These are phyloP conservation scores for Ailanthus altissimus DNA, from an alignment of 345 rosid species.

Conservation along the genomic window DNA sequence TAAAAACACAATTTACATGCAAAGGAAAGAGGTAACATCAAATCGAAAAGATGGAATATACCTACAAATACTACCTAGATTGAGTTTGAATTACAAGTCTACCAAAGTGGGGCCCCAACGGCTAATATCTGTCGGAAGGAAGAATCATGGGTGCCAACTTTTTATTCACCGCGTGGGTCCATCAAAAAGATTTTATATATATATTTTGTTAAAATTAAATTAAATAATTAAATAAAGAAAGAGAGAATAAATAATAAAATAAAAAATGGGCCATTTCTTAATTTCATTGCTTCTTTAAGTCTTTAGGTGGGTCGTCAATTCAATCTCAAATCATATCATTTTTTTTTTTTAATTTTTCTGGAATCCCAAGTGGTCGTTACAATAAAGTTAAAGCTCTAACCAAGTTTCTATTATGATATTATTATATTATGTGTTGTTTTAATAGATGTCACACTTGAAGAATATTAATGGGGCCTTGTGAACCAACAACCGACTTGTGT, in stretches of 20 bases:
- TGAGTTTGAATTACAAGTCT: background rate
- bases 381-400: slow-evolving; percentile 29
- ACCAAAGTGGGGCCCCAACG: slow-evolving; percentile 39
- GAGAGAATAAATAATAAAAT: slow-evolving; percentile 10
- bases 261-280: background rate
- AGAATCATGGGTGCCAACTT: slow-evolving; percentile 49
- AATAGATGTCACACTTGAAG: background rate
- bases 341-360: slow-evolving; percentile 24
- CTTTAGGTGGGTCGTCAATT: slow-evolving; percentile 55
- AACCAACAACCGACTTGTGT: slow-evolving; percentile 10
- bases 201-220: too few species aligned
- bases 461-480: background rate
- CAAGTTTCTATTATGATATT: background rate
- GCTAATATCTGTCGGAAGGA: slow-evolving; percentile 54
- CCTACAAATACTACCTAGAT: slow-evolving; percentile 5
- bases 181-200: background rate
- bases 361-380: slow-evolving; percentile 48
- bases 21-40: slow-evolving; percentile 1
- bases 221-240: background rate
- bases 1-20: background rate
- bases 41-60: slow-evolving; percentile 16
- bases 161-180: slow-evolving; percentile 46
- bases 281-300: slow-evolving; percentile 13
- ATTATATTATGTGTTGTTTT: too few species aligned
- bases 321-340: slow-evolving; percentile 40